Base-by-base conservation (phyloP, 2,329 filamentous ascomycete genomes). In the Atkinsonella hypoxylon region DNA sequence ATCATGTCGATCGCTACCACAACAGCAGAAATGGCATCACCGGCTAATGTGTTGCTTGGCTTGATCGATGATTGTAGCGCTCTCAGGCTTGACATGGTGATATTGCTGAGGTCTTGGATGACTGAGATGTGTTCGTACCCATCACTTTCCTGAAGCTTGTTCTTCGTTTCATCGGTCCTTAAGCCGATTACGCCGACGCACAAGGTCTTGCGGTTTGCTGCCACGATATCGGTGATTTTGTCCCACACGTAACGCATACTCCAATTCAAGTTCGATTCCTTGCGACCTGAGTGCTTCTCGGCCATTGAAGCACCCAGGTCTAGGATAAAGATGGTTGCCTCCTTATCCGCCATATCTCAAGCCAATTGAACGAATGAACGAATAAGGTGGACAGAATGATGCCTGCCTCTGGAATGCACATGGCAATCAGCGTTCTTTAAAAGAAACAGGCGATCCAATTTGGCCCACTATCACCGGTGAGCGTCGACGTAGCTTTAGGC, bases 211-310 rank as follows among this genome's bases (percentile, higher is more conserved):
- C 82, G 77, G 38, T 80, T 84, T 0, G 82, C 75, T 4, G 82
- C 79, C 11, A 83, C 82, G 3, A 82, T 83, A 62, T 83, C 83
- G 20, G 79, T 81, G 41, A 84, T 78, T 64, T 87, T 93, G 73
- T 97, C 91, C 90, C 91, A 98, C 47, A 97, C 79, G 68, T 95
- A 98, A 55, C 81, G 81, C 81, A 97, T 83, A 45, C 82, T 80
- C 81, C 85, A 98, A 54, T 96, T 88, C 17, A 98, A 78, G 64
- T 97, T 86, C 3, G 85, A 85, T 64, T 91, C 79, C 18, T 72
- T 64, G 57, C 93, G 82, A 26, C 85, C 88, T 69, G 80, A 76
- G 58, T 81, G 79, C 59, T 74, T 77, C 62, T 85, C 74, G 52
- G 76, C 84, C 87, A 95, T 96, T n/a, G 90, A 87, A 61, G 72